Evolutionary conservation across 305 asterid species (phyloP).

Genomic region (Fraxinus sp.): DNA sequence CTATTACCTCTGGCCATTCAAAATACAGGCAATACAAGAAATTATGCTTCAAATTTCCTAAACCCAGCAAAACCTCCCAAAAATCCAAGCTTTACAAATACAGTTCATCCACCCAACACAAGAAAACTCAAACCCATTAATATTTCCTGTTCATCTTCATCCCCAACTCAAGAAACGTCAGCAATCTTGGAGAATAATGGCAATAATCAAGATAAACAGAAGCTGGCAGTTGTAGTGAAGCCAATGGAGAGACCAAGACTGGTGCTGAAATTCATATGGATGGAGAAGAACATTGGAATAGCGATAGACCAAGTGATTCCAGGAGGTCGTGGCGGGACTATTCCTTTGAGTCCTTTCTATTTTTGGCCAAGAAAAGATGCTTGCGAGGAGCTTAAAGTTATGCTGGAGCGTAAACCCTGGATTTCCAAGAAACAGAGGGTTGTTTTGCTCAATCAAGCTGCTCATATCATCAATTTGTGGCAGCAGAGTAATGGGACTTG

Average conservation of each 20-base stretch:
- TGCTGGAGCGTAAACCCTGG: conserved; percentile 49
- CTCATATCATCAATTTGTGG: conserved; percentile 51
- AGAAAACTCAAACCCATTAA: neutral
- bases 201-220: conserved; percentile 22
- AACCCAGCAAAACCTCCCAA: neutral
- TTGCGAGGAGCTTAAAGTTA: conserved; percentile 47
- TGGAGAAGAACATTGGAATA: conserved; percentile 53
- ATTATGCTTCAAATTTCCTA: neutral
- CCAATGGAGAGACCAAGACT: conserved; percentile 48
- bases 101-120: neutral
- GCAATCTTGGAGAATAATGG: neutral
- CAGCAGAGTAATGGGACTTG: conserved; percentile 34
- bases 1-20: neutral
- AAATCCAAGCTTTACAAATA: neutral
- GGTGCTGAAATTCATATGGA: conserved; percentile 50
- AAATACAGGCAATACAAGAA: neutral
- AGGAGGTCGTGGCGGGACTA: conserved; percentile 47
- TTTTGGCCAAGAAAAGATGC: conserved; percentile 62
- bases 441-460: conserved; percentile 46
- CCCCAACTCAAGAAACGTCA: neutral
- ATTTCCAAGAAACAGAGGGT: conserved; percentile 37
- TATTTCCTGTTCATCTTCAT: neutral
- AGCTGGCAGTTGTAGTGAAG: conserved; percentile 49
- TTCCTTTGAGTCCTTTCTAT: conserved; percentile 50
- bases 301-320: conserved; percentile 49